These are phyloP conservation scores for Clarkia xantiana DNA, from an alignment of 345 rosid species.

Conservation along the genomic window DNA sequence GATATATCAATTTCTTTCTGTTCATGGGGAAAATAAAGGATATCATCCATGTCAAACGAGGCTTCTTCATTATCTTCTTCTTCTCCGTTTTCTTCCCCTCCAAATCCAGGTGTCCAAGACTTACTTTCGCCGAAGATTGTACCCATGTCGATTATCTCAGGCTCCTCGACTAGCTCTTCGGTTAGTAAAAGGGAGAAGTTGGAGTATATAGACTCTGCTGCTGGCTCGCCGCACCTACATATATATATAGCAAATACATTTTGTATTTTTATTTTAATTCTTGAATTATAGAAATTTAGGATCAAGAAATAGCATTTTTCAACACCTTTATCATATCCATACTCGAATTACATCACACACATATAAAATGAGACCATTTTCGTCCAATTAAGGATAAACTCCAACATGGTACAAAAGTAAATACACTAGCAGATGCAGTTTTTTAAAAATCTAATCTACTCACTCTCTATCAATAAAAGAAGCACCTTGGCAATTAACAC, in stretches of 20 bases:
- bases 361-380: too few species aligned
- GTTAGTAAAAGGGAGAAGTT: constrained; percentile 58
- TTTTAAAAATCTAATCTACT: too few species aligned
- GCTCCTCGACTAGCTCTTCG: constrained; percentile 59
- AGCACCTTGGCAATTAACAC: too few species aligned
- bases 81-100: constrained; percentile 1
- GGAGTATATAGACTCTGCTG: constrained; percentile 60
- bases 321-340: too few species aligned
- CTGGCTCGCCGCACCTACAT: constrained; percentile 61
- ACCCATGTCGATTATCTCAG: constrained; percentile 50
- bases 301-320: too few species aligned
- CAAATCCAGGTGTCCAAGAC: constrained; percentile 13
- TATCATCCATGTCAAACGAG: constrained; percentile 67
- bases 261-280: too few species aligned
- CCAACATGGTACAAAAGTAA: too few species aligned
- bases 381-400: too few species aligned
- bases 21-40: constrained; percentile 52
- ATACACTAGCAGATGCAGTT: too few species aligned
- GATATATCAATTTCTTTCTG: constrained; percentile 70
- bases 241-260: background rate
- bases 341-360: too few species aligned
- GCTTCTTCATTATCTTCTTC: constrained; percentile 39
- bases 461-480: too few species aligned
- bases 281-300: too few species aligned
- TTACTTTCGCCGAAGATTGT: constrained; percentile 22